Evolutionary conservation across 106 monocot species (phyloP).

Genomic region (Ottelia alismoides): DNA sequence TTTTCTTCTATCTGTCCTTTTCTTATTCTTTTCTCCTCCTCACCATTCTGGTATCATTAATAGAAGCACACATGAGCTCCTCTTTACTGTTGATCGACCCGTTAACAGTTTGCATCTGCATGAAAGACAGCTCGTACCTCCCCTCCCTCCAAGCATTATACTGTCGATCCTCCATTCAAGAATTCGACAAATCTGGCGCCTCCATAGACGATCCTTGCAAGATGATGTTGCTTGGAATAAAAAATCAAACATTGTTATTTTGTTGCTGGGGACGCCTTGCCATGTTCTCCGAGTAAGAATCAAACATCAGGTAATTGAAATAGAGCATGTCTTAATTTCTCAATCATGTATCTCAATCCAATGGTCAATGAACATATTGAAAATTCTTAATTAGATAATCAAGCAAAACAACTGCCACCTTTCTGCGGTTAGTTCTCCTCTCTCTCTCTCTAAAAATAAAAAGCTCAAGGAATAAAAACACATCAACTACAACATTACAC

Average conservation of each 20-base stretch:
- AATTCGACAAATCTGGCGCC: constrained; percentile 10
- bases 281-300: constrained; percentile 30
- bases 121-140: constrained; percentile 38
- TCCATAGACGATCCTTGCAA: constrained; percentile 35
- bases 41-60: constrained; percentile 24
- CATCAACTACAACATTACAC: not conserved
- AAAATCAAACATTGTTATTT: constrained; percentile 23
- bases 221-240: constrained; percentile 27
- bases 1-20: no score
- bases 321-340: no score
- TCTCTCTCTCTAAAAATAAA: no score
- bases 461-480: not conserved
- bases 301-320: constrained; percentile 31
- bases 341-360: no score
- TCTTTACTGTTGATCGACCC: constrained; percentile 17
- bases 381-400: no score
- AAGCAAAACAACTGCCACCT: no score
- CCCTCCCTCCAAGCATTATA: constrained; percentile 30
- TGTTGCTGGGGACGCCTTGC: constrained; percentile 27
- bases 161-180: constrained; percentile 16
- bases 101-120: constrained; percentile 31
- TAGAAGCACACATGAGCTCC: constrained; percentile 18
- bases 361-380: no score
- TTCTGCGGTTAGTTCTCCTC: no score
- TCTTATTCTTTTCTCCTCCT: no score